Conservation (phyloP, 768 basidiomycete species). For the Podaxis sp. region DNA sequence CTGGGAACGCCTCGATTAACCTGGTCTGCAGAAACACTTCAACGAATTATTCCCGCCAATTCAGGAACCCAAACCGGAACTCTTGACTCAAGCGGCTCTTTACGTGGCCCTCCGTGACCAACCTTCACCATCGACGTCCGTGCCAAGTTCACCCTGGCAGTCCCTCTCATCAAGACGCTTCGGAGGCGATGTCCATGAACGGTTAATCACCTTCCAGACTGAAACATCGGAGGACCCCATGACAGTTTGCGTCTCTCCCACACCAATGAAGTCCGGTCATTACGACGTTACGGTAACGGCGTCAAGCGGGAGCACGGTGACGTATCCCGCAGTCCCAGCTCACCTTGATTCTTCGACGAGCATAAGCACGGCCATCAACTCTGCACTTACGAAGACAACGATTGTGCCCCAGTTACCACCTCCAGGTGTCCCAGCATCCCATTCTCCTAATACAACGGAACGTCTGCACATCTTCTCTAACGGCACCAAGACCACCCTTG, state of each 20-base stretch:
- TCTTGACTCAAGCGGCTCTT: conserved; percentile 79
- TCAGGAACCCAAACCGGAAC: conserved; percentile 53
- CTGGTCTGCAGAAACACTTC: conserved; percentile 68
- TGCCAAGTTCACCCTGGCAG: conserved; percentile 60
- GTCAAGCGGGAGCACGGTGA: conserved; percentile 26
- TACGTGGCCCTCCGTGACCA: conserved; percentile 71
- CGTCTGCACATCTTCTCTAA: conserved; percentile 73
- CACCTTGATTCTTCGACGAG: conserved; percentile 52
- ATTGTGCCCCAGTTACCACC: conserved; percentile 71
- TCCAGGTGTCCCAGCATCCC: conserved; percentile 51
- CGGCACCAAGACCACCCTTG: conserved; percentile 63
- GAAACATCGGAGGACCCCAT: conserved; percentile 42
- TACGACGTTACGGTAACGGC: conserved; percentile 56
- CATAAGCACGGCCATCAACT: conserved; percentile 53
- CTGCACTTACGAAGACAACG: conserved; percentile 55
- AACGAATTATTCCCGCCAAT: conserved; percentile 76
- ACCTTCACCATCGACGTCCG: conserved; percentile 22
- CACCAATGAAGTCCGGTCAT: conserved; percentile 31
- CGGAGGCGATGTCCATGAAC: conserved; percentile 69
- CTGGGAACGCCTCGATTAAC: neutral
- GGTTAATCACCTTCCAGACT: conserved; percentile 58
- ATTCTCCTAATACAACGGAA: conserved; percentile 59
- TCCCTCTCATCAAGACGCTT: conserved; percentile 75
- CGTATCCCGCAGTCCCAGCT: conserved; percentile 55
- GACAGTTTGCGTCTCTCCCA: conserved; percentile 39